A percentile compares a stretch with the other conserved stretches of the same genome.
Conservation (phyloP, 257 asterid genomes). For the Rhazya stricta region DNA sequence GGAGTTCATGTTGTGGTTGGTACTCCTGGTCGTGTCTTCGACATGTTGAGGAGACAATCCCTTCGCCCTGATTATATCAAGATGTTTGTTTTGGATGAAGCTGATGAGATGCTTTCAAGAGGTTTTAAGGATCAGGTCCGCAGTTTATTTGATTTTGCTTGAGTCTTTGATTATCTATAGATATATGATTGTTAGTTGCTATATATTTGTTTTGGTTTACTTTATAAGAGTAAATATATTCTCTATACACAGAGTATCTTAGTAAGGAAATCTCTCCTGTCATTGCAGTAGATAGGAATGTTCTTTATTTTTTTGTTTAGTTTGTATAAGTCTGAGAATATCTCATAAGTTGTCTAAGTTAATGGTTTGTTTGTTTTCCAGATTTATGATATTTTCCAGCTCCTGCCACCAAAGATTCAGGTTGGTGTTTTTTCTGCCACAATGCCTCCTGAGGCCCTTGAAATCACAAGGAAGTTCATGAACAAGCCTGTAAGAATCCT, state of each 20-base stretch:
- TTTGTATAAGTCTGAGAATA: background rate
- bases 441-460: constrained; percentile 52
- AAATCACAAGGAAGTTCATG: constrained; percentile 47
- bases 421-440: constrained; percentile 51
- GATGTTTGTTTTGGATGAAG: constrained; percentile 47
- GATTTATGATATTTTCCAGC: constrained; percentile 47
- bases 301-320: background rate
- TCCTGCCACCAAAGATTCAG: constrained; percentile 45
- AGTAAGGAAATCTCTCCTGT: background rate
- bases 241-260: background rate
- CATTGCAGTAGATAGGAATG: background rate
- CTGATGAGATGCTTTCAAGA: constrained; percentile 53
- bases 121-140: constrained; percentile 47
- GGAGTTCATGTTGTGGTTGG: constrained; percentile 50
- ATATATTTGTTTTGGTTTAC: background rate
- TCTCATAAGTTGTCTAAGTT: background rate
- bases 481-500: constrained; percentile 45
- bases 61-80: constrained; percentile 42
- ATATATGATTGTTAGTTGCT: background rate
- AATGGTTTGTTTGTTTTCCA: constrained; percentile 12
- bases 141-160: constrained; percentile 4
- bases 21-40: constrained; percentile 48
- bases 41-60: constrained; percentile 44
- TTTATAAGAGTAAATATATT: background rate
- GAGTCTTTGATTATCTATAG: background rate